Percentiles rank a stretch among this genome's conserved stretches.
These are phyloP conservation scores for Globisporangium iwayamae DNA, from an alignment of 352 stramenopile genomes.

Conservation along the genomic window DNA sequence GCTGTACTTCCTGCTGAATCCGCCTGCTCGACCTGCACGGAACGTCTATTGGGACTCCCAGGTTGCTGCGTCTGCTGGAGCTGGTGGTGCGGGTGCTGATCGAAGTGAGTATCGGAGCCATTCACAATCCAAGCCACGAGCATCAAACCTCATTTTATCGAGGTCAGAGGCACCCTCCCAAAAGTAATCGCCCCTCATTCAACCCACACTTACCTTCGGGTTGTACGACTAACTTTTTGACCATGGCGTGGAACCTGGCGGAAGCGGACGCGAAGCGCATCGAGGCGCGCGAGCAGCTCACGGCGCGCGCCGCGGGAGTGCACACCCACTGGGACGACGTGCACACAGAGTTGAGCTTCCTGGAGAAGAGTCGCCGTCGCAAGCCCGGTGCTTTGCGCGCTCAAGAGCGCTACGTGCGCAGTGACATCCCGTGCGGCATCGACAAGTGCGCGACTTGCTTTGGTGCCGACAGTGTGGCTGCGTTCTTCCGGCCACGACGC, in stretches of 20 bases:
- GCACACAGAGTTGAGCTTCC: constrained; percentile 54
- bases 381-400: constrained; percentile 69
- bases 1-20: no score
- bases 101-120: no score
- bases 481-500: constrained; percentile 25
- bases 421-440: constrained; percentile 71
- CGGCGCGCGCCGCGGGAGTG: constrained; percentile 8
- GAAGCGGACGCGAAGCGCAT: constrained; percentile 23
- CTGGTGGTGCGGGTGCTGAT: no score
- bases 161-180: no score
- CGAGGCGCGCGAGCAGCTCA: constrained; percentile 20
- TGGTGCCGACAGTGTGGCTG: constrained; percentile 10
- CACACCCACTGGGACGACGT: constrained; percentile 46
- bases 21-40: no score
- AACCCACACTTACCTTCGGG: no score
- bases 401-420: constrained; percentile 66
- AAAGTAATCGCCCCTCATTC: no score
- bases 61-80: no score
- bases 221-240: no score
- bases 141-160: no score
- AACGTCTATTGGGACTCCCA: no score
- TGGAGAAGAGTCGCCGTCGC: constrained; percentile 71
- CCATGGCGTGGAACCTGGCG: constrained; percentile 26
- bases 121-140: no score
- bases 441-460: constrained; percentile 41